phyloP scores from a whole-genome alignment of 129 eudicot genomes.

The Gnaphalium uliginosum region DNA sequence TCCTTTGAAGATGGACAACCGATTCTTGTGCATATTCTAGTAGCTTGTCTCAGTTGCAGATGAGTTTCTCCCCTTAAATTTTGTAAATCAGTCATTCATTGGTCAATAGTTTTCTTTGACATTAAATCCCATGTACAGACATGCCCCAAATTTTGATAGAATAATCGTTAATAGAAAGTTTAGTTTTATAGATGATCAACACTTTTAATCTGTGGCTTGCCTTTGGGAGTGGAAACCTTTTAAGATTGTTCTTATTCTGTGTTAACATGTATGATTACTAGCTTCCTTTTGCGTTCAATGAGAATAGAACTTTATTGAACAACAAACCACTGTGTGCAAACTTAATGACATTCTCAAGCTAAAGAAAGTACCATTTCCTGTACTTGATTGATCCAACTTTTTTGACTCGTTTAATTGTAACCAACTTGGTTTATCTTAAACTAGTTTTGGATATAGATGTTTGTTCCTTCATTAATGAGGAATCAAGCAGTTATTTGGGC shows the following conservation, averaged over 20 bases:
- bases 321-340: constrained; percentile 14
- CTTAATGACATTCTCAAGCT: constrained; percentile 11
- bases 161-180: constrained; percentile 34
- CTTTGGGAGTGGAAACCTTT: constrained; percentile 27
- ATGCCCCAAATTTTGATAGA: constrained; percentile 24
- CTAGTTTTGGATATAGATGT: not conserved
- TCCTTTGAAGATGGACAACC: constrained; percentile 32
- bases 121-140: constrained; percentile 46
- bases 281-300: not conserved
- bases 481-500: not conserved
- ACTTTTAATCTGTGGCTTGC: constrained; percentile 23
- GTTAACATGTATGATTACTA: constrained; percentile 13
- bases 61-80: constrained; percentile 89
- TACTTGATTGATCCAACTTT: not conserved
- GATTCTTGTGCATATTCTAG: constrained; percentile 55
- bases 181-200: constrained; percentile 1
- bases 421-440: not conserved
- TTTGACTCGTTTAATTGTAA: not conserved
- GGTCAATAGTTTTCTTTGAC: constrained; percentile 30
- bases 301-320: not conserved
- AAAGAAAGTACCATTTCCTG: not conserved
- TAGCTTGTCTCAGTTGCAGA: constrained; percentile 91
- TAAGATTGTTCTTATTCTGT: not conserved
- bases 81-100: constrained; percentile 55
- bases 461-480: not conserved